Conservation (phyloP, 805 yeast species). For the Candida insectorum region DNA sequence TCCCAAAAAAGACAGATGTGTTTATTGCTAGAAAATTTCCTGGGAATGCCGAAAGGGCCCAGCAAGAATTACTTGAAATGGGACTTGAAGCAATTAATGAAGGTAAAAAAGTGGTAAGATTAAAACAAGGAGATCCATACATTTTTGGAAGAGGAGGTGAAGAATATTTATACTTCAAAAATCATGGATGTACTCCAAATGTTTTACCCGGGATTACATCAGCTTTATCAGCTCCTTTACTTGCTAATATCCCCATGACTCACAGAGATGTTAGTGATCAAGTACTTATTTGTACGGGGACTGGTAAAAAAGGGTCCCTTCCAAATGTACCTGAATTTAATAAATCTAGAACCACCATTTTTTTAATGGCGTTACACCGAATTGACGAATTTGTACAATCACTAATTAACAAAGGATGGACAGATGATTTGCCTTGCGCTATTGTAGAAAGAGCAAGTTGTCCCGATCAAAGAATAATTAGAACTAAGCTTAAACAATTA, state of each 20-base stretch:
- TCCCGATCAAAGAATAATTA: constrained; percentile 82
- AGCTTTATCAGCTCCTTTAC: constrained; percentile 82
- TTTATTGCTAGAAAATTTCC: constrained; percentile 94
- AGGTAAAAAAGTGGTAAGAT: constrained; percentile 79
- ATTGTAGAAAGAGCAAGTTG: constrained; percentile 90
- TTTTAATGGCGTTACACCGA: constrained; percentile 87
- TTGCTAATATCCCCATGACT: constrained; percentile 83
- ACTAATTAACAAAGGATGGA: constrained; percentile 58
- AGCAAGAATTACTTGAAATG: constrained; percentile 70
- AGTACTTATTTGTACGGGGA: constrained; percentile 89
- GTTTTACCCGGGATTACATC: constrained; percentile 90
- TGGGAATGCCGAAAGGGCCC: constrained; percentile 94
- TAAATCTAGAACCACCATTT: constrained; percentile 72
- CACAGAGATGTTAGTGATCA: constrained; percentile 92
- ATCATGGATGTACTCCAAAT: constrained; percentile 64
- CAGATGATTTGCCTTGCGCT: constrained; percentile 68
- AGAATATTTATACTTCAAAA: constrained; percentile 67
- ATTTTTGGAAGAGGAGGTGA: constrained; percentile 97
- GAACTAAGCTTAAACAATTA: constrained; percentile 66
- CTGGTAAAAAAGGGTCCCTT: constrained; percentile 81
- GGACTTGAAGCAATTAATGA: constrained; percentile 62
- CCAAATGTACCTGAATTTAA: constrained; percentile 78
- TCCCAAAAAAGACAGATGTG: constrained; percentile 70
- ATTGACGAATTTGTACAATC: constrained; percentile 52
- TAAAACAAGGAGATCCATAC: constrained; percentile 96